Percentiles rank a stretch among this genome's conserved stretches.
Evolutionary conservation across 2,329 filamentous ascomycete genomes (phyloP).

Genomic region (Exophiala lecanii-corni): DNA sequence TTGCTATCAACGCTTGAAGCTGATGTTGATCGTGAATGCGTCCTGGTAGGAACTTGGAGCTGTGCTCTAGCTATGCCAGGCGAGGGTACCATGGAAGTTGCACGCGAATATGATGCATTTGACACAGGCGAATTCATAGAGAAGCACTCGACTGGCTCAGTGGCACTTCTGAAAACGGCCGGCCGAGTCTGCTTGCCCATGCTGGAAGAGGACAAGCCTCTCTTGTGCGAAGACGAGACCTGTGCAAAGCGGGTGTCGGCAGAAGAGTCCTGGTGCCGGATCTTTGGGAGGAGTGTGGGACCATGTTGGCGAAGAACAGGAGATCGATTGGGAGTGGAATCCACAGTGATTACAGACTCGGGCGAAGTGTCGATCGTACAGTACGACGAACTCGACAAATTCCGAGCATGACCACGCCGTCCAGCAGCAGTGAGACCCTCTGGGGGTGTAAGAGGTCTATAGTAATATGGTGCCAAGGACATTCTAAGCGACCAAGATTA

Average conservation of each 20-base stretch:
- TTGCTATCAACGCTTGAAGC: constrained; percentile 63
- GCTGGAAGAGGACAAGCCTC: constrained; percentile 36
- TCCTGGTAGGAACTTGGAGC: constrained; percentile 36
- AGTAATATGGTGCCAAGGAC: constrained; percentile 40
- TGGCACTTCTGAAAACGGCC: constrained; percentile 41
- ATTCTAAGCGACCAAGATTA: constrained; percentile 31
- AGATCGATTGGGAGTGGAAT: constrained; percentile 66
- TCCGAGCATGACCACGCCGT: constrained; percentile 51
- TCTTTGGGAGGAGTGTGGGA: constrained; percentile 76
- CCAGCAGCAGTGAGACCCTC: constrained; percentile 32
- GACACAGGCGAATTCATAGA: constrained; percentile 44
- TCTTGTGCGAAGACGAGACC: constrained; percentile 13
- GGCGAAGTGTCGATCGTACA: constrained; percentile 61
- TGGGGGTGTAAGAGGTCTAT: constrained; percentile 44
- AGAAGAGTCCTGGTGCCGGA: constrained; percentile 72
- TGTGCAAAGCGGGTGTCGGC: constrained; percentile 9
- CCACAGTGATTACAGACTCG: constrained; percentile 63
- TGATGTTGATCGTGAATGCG: constrained; percentile 58
- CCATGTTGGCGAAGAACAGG: constrained; percentile 71
- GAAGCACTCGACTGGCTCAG: constrained; percentile 43
- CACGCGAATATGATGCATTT: constrained; percentile 28
- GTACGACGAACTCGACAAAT: constrained; percentile 59
- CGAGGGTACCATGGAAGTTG: constrained; percentile 25
- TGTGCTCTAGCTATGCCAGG: constrained; percentile 26
- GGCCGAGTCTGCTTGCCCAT: constrained; percentile 50